Conservation (phyloP, 148 eudicot genomes). For the Persicaria maculosa region DNA sequence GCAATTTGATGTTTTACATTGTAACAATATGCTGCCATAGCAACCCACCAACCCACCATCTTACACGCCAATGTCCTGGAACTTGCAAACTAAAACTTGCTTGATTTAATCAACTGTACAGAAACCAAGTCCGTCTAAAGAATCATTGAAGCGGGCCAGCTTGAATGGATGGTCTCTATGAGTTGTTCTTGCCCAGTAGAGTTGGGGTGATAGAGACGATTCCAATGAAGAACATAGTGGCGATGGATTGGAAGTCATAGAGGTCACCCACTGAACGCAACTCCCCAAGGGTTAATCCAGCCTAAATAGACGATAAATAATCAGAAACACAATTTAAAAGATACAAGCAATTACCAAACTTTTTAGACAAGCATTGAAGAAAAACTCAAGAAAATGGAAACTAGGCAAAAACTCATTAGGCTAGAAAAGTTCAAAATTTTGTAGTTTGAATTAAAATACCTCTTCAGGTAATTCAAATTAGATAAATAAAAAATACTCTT, state of each 20-base stretch:
- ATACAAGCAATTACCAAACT: neutral
- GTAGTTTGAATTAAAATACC: neutral
- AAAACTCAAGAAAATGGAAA: neutral
- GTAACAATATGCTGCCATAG: neutral
- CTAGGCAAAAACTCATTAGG: neutral
- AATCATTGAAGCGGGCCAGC: neutral
- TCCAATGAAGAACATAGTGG: slow-evolving; percentile 85
- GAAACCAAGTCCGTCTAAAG: neutral
- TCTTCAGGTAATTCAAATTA: neutral
- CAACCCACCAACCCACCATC: neutral
- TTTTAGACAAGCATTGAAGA: neutral
- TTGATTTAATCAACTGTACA: slow-evolving; percentile 27
- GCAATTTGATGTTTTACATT: neutral
- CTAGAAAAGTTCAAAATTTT: neutral
- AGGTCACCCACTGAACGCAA: slow-evolving; percentile 77
- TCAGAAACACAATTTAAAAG: neutral
- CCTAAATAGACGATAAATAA: slow-evolving; percentile 30
- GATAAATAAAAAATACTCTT: neutral
- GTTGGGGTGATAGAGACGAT: slow-evolving; percentile 72
- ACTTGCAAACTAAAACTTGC: neutral
- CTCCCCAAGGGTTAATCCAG: slow-evolving; percentile 91
- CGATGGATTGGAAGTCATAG: slow-evolving; percentile 75
- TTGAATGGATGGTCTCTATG: slow-evolving; percentile 12
- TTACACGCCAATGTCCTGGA: neutral
- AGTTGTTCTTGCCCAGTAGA: slow-evolving; percentile 46